Conservation (phyloP, 345 rosid genomes). For the Sonneratia caseolaris region DNA sequence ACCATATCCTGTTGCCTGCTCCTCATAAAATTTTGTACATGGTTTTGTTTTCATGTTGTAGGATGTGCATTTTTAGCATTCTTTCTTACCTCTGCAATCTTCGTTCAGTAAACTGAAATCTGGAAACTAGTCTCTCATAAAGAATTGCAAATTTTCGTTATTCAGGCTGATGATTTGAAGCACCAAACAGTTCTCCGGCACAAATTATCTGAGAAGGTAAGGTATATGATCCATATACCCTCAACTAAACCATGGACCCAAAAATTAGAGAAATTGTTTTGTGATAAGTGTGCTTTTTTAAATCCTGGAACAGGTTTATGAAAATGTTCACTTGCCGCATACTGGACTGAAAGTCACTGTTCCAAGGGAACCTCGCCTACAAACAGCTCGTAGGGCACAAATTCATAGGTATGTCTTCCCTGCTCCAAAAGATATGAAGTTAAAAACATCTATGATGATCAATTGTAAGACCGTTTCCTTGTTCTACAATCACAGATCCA, state of each 20-base stretch:
- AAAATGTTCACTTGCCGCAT: slow-evolving; percentile 11
- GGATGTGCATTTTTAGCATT: neutral
- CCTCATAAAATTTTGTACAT: too few species aligned
- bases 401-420: slow-evolving; percentile 26
- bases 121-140: neutral
- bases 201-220: slow-evolving; percentile 38
- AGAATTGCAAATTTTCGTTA: slow-evolving; percentile 4
- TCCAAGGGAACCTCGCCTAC: slow-evolving; percentile 47
- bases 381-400: slow-evolving; percentile 48
- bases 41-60: neutral
- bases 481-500: slow-evolving; percentile 35
- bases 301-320: slow-evolving; percentile 19
- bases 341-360: slow-evolving; percentile 31
- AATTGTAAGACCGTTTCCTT: neutral
- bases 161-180: slow-evolving; percentile 52
- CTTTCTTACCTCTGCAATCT: neutral
- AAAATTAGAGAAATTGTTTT: neutral
- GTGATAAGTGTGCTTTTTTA: too few species aligned
- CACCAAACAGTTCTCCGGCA: slow-evolving; percentile 47
- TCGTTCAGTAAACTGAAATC: neutral
- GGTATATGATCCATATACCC: neutral
- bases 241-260: neutral
- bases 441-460: neutral
- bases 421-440: neutral
- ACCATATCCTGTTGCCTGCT: too few species aligned